Conservation (phyloP, 257 asterid species). For the Nicotiana benthamiana region DNA sequence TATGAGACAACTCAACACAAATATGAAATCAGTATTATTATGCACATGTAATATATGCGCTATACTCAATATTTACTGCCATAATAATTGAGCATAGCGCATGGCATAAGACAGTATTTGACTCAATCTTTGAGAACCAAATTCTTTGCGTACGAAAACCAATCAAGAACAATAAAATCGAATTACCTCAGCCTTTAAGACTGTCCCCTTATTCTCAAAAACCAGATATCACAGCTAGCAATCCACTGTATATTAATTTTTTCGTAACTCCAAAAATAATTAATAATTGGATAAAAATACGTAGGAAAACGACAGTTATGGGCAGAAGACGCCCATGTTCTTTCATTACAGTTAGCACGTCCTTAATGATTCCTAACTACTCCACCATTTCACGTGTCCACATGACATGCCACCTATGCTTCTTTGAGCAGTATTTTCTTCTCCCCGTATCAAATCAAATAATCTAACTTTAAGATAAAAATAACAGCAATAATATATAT, state of each 20-base stretch:
- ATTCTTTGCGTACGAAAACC: neutral
- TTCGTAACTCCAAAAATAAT: neutral
- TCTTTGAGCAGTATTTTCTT: neutral
- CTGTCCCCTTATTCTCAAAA: neutral
- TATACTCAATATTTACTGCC: too few species aligned
- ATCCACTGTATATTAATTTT: neutral
- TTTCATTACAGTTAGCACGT: slow-evolving; percentile 10
- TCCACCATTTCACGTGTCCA: slow-evolving; percentile 14
- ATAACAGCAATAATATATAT: neutral
- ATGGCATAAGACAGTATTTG: neutral
- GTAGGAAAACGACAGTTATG: neutral
- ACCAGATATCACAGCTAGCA: neutral
- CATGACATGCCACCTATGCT: slow-evolving; percentile 21
- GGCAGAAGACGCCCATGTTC: slow-evolving; percentile 1
- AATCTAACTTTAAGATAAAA: too few species aligned
- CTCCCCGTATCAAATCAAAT: neutral
- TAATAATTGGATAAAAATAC: neutral
- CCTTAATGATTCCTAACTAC: slow-evolving; percentile 24
- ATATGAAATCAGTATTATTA: too few species aligned
- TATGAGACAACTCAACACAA: too few species aligned
- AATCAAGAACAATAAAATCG: neutral
- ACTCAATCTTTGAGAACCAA: neutral
- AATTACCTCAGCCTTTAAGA: neutral
- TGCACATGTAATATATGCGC: too few species aligned
- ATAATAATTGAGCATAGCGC: too few species aligned